A percentile compares a stretch with the other conserved stretches of the same genome.
These are phyloP conservation scores for Colletotrichum endophyticum DNA, from an alignment of 2,329 filamentous ascomycete species.

Conservation along the genomic window DNA sequence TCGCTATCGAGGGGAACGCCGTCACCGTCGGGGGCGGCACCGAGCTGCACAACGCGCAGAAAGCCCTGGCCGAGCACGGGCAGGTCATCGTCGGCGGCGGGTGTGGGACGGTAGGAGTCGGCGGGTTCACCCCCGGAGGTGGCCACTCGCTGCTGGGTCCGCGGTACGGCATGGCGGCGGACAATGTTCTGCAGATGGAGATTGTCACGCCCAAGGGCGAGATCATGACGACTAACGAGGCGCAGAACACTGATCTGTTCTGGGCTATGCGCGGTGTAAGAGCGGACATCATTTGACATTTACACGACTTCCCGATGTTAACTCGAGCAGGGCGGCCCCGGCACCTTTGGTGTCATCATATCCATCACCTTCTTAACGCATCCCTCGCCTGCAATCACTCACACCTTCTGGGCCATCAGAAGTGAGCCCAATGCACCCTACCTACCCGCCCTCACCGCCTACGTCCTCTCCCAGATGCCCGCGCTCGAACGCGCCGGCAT, in stretches of 20 bases:
- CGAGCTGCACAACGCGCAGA: conserved; percentile 54
- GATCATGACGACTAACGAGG: conserved; percentile 55
- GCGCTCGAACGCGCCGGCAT: conserved; percentile 54
- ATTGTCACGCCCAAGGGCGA: conserved; percentile 58
- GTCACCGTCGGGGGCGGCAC: conserved; percentile 60
- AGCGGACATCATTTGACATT: background rate
- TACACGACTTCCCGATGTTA: background rate
- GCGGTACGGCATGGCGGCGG: conserved; percentile 63
- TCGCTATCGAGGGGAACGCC: conserved; percentile 39
- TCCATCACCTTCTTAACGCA: conserved; percentile 61
- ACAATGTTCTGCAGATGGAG: conserved; percentile 64
- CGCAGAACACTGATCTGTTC: conserved; percentile 62
- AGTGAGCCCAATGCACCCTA: conserved; percentile 33
- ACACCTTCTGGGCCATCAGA: conserved; percentile 25
- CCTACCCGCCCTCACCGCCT: conserved; percentile 52
- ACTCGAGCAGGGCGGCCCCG: conserved; percentile 55
- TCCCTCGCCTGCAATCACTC: conserved; percentile 40
- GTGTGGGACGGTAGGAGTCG: conserved; percentile 60
- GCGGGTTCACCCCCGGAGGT: conserved; percentile 66
- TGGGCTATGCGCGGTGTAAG: conserved; percentile 66
- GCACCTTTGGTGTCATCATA: conserved; percentile 65
- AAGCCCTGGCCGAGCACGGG: conserved; percentile 45
- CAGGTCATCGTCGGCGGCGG: conserved; percentile 60
- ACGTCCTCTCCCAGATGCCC: conserved; percentile 51
- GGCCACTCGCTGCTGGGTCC: conserved; percentile 62